Evolutionary conservation across 108 stramenopile genomes (phyloP).

Genomic region (Skeletonema menzelii): DNA sequence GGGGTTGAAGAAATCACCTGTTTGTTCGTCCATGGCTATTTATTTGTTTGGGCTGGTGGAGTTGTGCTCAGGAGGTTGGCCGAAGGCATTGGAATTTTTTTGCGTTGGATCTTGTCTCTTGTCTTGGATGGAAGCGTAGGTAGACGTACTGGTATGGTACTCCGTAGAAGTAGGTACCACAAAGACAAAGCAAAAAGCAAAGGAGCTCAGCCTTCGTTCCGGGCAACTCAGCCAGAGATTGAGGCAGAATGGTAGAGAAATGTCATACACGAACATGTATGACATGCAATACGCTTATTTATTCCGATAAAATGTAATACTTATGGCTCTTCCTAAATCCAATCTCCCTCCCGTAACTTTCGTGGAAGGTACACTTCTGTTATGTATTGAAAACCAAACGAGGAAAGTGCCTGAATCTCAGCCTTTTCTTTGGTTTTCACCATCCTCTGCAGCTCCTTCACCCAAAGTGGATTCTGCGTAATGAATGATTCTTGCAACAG

Average conservation of each 20-base stretch:
- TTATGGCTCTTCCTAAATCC: conserved; percentile 80
- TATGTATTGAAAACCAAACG: conserved; percentile 97
- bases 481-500: conserved; percentile 96
- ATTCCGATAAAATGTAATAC: neutral
- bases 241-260: too few relatives aligned
- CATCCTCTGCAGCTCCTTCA: conserved; percentile 94
- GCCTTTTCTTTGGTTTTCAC: conserved; percentile 96
- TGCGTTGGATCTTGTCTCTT: too few relatives aligned
- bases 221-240: too few relatives aligned
- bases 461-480: conserved; percentile 93
- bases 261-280: too few relatives aligned
- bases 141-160: too few relatives aligned
- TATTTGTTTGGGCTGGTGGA: too few relatives aligned
- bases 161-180: too few relatives aligned
- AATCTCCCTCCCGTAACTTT: conserved; percentile 92
- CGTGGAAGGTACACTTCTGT: conserved; percentile 94
- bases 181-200: too few relatives aligned
- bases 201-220: too few relatives aligned
- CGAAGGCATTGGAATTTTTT: too few relatives aligned
- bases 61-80: too few relatives aligned
- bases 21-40: conserved; percentile 19
- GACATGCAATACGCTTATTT: neutral
- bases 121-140: too few relatives aligned
- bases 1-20: conserved; percentile 22
- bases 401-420: conserved; percentile 95